Evolutionary conservation across 805 yeast species (phyloP), one percentile per base, ranked within the genome.

Genomic region (Candida alai): DNA sequence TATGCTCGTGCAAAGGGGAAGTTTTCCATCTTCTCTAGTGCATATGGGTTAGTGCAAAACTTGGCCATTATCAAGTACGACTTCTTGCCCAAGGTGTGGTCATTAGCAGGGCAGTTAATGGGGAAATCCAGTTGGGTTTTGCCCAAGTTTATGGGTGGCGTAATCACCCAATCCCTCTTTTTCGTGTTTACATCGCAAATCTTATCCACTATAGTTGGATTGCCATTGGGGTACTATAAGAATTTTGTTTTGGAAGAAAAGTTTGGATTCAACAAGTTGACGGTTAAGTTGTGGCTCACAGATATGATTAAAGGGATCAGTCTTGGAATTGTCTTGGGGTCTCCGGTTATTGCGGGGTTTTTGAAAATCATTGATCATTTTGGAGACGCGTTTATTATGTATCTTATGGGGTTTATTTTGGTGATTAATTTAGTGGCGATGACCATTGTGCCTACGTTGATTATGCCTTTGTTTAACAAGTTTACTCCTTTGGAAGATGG

Each of bases 381-480:
- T 49, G 95, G 95, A 34, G 83, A 84, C 39, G 69, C 73, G 35
- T 93, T 93, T 63, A 78, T 88, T 56, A 74, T 80, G 51, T 93
- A 89, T 60, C 68, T 85, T 40, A 80, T 94, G 65, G 62, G 73
- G 10, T 81, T 88, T 51, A 62, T 85, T 26, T 70, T 89, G 27
- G 68, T 63, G 12, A 76, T 88, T 42, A 95, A 84, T 59, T 65
- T 90, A 34, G 62, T 84, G 37, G 73, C 80, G 35, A 79, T 84
- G 68, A 78, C 93, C 20, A 66, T 90, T 29, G 76, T 71, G 52
- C 97, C 97, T 22, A 78, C 84, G 18, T 70, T 87, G 45, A 89
- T 93, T 49, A 88, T 84, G 66, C 99, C 99, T 4, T 63, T 87
- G 43, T 93, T 93, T 71, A 88, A 93, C 70, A 89, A 85, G 52